Base-by-base conservation (phyloP, 768 basidiomycete species). In the Agaricus blazei region DNA sequence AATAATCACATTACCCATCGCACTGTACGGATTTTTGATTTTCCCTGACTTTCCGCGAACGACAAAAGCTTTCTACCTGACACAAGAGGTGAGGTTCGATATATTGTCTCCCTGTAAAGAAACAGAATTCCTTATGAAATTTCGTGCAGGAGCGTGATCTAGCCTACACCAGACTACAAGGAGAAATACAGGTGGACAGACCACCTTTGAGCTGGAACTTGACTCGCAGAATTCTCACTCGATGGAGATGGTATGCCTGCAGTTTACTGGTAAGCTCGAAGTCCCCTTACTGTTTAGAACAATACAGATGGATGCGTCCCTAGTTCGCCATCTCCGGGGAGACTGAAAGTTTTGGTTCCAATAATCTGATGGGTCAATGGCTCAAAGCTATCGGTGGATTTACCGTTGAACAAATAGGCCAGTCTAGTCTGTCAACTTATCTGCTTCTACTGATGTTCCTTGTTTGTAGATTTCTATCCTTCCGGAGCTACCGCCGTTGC, bases 281-380 rank as follows among this genome's bases (percentile, higher is more conserved):
- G 36, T 8, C 15, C 15, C 9, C 9, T 3, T 54, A 2, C 11
- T 12, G 15, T 27, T n/a, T 29, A 3, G 12, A 15, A 41, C 7
- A 7, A 24, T 14, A 27, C 28, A 12, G 34, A 37, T 26, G 43
- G 23, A 38, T 26, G 29, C 29, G 15, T 19, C 19, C 41, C 47
- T 48, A 85, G 84, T 87, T 87, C 61, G 81, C 80, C 9, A 72
- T 83, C 26, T 85, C 80, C 6, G 85, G 84, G 2, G 84, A 87
- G 65, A 81, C 81, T 1, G 85, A 87, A 62, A 81, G 80, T 60
- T 82, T 87, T 52, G 83, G 84, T 4, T 82, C 82, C 19, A 87
- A 86, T 62, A 86, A 85, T 68, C 67, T 87, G 38, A 87, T 87
- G 86, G 83, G 84, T 9, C 85, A 85, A 64, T 86, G 83, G 81